Conservation (phyloP, 441 rosid species). For the Arabidopsis lyrata region DNA sequence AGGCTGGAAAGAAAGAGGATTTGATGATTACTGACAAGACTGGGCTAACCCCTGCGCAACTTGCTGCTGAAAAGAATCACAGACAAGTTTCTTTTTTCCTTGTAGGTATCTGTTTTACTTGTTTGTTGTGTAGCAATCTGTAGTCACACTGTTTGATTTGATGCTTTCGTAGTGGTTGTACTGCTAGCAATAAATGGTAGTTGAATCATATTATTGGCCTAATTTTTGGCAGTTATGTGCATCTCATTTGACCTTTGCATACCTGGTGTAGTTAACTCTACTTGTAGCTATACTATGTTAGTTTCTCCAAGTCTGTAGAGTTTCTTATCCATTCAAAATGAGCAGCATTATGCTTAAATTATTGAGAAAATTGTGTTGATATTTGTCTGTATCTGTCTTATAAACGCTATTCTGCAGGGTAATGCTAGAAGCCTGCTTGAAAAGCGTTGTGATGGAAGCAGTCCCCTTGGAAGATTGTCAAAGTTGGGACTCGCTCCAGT, state of each 20-base stretch:
- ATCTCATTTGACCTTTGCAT: constrained; percentile 29
- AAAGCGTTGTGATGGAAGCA: constrained; percentile 74
- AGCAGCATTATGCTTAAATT: constrained; percentile 9
- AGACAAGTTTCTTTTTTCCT: constrained; percentile 97
- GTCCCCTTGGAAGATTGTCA: constrained; percentile 70
- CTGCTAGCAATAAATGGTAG: constrained; percentile 18
- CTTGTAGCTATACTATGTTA: constrained; percentile 7
- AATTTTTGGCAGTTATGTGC: constrained; percentile 22
- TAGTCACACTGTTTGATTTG: constrained; percentile 22
- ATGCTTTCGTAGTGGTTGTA: constrained; percentile 20
- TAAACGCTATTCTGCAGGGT: constrained; percentile 57
- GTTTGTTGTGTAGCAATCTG: constrained; percentile 25
- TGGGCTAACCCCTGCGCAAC: constrained; percentile 97
- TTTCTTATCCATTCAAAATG: constrained; percentile 18
- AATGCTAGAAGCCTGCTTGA: constrained; percentile 88
- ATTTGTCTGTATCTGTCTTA: constrained; percentile 23
- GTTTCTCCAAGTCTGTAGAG: constrained; percentile 36
- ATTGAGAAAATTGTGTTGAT: neutral
- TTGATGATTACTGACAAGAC: constrained; percentile 83
- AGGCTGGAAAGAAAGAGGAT: constrained; percentile 97
- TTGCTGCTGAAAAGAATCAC: constrained; percentile 95
- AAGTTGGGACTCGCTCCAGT: constrained; percentile 89
- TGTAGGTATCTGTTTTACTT: constrained; percentile 70
- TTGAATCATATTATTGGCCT: constrained; percentile 23
- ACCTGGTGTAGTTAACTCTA: constrained; percentile 14